Evolutionary conservation across 1,284 basidiomycete species (phyloP), one percentile per base, ranked within the genome.

Genomic region (Cutaneotrichosporon daszewskae): DNA sequence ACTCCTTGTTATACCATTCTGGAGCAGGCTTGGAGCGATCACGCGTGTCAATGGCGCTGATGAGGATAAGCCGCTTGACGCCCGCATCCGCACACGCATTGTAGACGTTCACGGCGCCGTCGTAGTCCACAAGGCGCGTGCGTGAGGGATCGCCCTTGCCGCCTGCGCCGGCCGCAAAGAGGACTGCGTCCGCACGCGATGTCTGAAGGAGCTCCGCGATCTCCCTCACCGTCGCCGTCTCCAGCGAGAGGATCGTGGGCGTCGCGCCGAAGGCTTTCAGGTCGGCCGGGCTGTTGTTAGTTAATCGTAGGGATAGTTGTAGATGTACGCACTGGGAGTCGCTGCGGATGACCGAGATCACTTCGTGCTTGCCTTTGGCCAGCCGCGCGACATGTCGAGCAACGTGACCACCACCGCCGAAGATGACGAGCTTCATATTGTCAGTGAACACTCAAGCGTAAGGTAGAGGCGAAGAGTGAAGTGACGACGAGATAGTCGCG

Each of bases 71-170:
- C 7, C 64, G 49, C 20, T 68, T 54, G 1, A 75, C 72, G 26
- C 73, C 59, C 0, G 79, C 71, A 2, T 54, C 65, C 58, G 84
- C 81, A 47, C 85, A 74, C 0, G 82, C 84, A 55, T 85, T 82
- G 58, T 81, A 85, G 0, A 83, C 77, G 64, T 84, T 85, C 43
- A 85, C 56, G 0, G 83, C 82, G 3, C 82, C 84, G 39, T 81
- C 77, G 57, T 80, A 79, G 62, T 87, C 85, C 10, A 87, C 83
- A 19, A 74, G 75, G 53, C 77, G 77, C 1, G 80, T 84, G 25
- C 83, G 69, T 47, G 83, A 81, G 10, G 74, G 66, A 0, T 78
- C 54, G 7, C 81, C 83, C 56, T 82, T 81, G 0, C 81, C 82
- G 0, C 82, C 83, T 0, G 84, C 80, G 2, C 84, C 84, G 1